phyloP scores from a whole-genome alignment of 176 grass and related monocot species.

The Stipa capillata region DNA sequence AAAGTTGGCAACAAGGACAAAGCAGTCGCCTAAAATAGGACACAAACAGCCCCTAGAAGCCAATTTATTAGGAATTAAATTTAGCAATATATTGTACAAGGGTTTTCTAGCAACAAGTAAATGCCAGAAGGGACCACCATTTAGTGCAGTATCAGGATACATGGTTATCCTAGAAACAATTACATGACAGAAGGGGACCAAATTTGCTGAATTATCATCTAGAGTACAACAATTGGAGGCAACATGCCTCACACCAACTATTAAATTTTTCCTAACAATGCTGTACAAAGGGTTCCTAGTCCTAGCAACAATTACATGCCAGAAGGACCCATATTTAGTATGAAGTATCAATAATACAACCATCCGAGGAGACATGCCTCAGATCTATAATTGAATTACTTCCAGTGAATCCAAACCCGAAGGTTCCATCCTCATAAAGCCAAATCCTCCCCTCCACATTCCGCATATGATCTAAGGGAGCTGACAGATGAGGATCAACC shows the following conservation, averaged over 20 bases:
- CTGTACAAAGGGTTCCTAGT: constrained; percentile 31
- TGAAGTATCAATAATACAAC: constrained; percentile 56
- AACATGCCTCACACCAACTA: constrained; percentile 45
- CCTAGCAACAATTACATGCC: constrained; percentile 41
- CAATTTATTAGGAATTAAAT: constrained; percentile 33
- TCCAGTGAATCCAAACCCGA: constrained; percentile 81
- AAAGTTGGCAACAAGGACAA: constrained; percentile 10
- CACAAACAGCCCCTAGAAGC: not conserved
- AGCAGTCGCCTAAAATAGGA: not conserved
- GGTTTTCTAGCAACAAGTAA: constrained; percentile 44
- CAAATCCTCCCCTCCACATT: constrained; percentile 80
- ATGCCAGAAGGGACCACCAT: constrained; percentile 36
- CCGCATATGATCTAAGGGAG: constrained; percentile 37
- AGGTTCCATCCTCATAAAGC: constrained; percentile 85
- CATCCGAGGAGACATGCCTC: constrained; percentile 55
- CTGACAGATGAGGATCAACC: constrained; percentile 37
- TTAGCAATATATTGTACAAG: constrained; percentile 27
- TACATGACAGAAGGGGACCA: constrained; percentile 27
- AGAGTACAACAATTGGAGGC: constrained; percentile 43
- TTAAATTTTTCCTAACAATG: constrained; percentile 31
- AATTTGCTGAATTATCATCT: constrained; percentile 23
- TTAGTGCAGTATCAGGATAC: constrained; percentile 16
- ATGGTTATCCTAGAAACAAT: constrained; percentile 28
- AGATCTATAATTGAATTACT: constrained; percentile 75
- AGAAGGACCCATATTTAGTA: constrained; percentile 21